Conservation (phyloP, 208 protist species). For the Endotrypanum monterogeii region DNA sequence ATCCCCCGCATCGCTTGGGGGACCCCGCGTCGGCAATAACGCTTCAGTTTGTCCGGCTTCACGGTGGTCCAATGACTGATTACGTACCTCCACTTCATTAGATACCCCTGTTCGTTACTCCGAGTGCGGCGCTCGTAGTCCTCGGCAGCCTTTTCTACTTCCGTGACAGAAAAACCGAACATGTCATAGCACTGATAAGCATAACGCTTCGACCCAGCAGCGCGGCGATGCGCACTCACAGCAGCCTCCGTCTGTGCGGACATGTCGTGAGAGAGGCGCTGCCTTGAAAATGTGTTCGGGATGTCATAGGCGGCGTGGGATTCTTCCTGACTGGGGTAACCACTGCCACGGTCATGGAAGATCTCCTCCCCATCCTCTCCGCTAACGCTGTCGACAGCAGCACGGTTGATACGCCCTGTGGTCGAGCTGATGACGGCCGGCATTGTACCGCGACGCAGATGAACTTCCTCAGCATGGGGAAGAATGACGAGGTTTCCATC, state of each 20-base stretch:
- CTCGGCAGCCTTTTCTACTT: slow-evolving; percentile 73
- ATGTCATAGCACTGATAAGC: slow-evolving; percentile 47
- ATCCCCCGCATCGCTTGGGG: slow-evolving; percentile 50
- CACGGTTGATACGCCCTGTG: slow-evolving; percentile 33
- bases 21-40: slow-evolving; percentile 72
- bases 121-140: slow-evolving; percentile 24
- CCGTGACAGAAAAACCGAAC: slow-evolving; percentile 74
- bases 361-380: slow-evolving; percentile 2
- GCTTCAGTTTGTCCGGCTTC: slow-evolving; percentile 40
- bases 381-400: not conserved
- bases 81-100: slow-evolving; percentile 37
- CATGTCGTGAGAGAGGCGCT: not conserved
- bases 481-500: slow-evolving; percentile 9
- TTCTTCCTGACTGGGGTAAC: not conserved
- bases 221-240: slow-evolving; percentile 5
- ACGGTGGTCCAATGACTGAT: slow-evolving; percentile 38
- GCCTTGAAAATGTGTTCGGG: not conserved
- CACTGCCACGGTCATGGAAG: not conserved
- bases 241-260: not conserved
- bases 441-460: slow-evolving; percentile 24
- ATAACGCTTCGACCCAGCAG: not conserved
- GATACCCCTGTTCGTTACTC: slow-evolving; percentile 9
- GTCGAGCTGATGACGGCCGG: slow-evolving; percentile 35
- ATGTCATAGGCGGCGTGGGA: not conserved
- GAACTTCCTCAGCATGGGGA: slow-evolving; percentile 50